phyloP scores from a whole-genome alignment of 2,329 filamentous ascomycete genomes.

The Metarhizium humberi region DNA sequence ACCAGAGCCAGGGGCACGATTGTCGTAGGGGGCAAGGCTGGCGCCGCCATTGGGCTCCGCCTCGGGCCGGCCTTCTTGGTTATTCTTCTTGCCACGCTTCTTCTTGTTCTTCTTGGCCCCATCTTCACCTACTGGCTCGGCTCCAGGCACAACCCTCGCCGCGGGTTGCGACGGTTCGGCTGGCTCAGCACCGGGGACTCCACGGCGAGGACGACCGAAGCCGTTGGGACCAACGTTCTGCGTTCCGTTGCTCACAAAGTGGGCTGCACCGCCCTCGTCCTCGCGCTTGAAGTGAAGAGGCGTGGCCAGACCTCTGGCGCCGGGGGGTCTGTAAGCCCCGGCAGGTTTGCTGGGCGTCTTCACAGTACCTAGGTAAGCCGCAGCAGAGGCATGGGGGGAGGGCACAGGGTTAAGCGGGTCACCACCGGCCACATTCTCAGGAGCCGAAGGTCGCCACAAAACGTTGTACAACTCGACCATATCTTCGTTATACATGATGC shows the following conservation, averaged over 20 bases:
- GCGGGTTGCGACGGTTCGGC: constrained; percentile 58
- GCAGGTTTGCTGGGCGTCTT: constrained; percentile 95
- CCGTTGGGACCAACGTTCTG: constrained; percentile 64
- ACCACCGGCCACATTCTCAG: constrained; percentile 46
- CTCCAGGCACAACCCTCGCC: constrained; percentile 55
- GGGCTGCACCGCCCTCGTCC: constrained; percentile 88
- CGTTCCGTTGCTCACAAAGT: constrained; percentile 68
- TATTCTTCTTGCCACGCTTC: constrained; percentile 87
- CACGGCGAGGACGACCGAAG: constrained; percentile 68
- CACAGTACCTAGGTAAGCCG: constrained; percentile 70
- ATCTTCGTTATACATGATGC: constrained; percentile 90
- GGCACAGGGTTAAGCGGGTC: constrained; percentile 70
- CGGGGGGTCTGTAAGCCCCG: constrained; percentile 93
- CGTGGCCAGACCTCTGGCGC: constrained; percentile 79
- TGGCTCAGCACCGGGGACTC: constrained; percentile 79
- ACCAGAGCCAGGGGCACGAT: constrained; percentile 27
- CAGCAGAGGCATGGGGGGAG: constrained; percentile 70
- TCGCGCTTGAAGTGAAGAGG: constrained; percentile 95
- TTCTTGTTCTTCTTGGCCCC: constrained; percentile 92
- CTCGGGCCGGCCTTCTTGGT: constrained; percentile 58
- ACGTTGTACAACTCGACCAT: constrained; percentile 92
- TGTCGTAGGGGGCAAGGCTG: constrained; percentile 34
- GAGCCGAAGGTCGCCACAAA: constrained; percentile 70
- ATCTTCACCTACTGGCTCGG: constrained; percentile 55
- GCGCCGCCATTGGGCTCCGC: constrained; percentile 35